phyloP scores from a whole-genome alignment of 2,329 filamentous ascomycete species.

The Aspergillus awamori region DNA sequence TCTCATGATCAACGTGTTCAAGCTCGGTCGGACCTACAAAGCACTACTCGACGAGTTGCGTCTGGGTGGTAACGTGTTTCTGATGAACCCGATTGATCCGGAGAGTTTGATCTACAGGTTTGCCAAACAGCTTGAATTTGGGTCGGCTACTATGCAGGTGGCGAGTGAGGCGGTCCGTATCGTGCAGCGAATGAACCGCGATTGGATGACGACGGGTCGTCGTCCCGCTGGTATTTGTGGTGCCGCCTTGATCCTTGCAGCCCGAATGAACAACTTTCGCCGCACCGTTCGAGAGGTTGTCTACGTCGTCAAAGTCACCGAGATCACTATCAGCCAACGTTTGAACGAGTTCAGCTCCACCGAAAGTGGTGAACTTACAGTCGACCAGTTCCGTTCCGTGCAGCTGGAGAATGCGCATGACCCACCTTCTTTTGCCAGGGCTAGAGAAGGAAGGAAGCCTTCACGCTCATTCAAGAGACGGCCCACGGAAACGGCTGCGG shows the following conservation, averaged over 20 bases:
- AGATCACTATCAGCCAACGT: conserved; percentile 87
- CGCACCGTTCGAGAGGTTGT: conserved; percentile 91
- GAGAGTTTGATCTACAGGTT: conserved; percentile 92
- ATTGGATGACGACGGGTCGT: conserved; percentile 96
- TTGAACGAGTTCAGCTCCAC: conserved; percentile 90
- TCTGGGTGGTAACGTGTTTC: conserved; percentile 60
- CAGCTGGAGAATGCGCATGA: conserved; percentile 69
- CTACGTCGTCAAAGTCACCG: conserved; percentile 97
- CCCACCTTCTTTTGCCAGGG: conserved; percentile 73
- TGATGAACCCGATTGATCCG: conserved; percentile 76
- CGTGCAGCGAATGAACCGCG: conserved; percentile 87
- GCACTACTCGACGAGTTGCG: conserved; percentile 67
- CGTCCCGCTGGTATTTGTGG: conserved; percentile 93
- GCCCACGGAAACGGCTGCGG: conserved; percentile 41
- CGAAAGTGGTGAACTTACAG: conserved; percentile 79
- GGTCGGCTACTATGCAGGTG: conserved; percentile 76
- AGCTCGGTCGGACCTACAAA: conserved; percentile 87
- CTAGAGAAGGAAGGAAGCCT: conserved; percentile 62
- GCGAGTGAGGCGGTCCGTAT: conserved; percentile 86
- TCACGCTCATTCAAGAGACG: conserved; percentile 41
- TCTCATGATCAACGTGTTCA: conserved; percentile 84
- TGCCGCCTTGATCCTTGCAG: conserved; percentile 89
- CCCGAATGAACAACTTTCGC: conserved; percentile 97
- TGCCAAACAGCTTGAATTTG: conserved; percentile 89
- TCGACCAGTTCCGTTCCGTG: conserved; percentile 73